These are phyloP conservation scores for Wallemia hederae DNA, from an alignment of 1,284 basidiomycete genomes.

Conservation along the genomic window DNA sequence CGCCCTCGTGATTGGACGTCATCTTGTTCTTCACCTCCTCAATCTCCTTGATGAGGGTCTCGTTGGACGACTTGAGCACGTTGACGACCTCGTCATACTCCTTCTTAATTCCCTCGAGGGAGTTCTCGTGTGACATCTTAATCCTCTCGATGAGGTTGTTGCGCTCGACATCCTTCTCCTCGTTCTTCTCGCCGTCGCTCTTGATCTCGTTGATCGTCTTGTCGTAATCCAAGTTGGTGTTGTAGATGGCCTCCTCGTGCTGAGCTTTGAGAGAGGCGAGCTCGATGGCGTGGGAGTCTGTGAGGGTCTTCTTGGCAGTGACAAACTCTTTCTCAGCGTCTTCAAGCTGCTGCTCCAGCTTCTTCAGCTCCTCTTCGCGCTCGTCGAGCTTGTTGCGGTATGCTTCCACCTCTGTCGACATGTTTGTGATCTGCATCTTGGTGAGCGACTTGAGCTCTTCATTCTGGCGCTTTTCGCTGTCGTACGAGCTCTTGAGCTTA, in stretches of 20 bases:
- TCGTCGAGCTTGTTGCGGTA: constrained; percentile 1
- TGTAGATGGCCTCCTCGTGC: constrained; percentile 3
- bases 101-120: constrained; percentile 2
- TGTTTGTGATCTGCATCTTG: constrained; percentile 4
- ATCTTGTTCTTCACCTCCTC: background rate
- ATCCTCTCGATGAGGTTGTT: background rate
- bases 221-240: constrained; percentile 1
- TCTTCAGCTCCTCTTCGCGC: background rate
- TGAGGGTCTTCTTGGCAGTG: background rate
- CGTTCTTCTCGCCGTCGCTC: background rate
- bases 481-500: background rate
- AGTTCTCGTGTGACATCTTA: constrained; percentile 2
- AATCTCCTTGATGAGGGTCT: background rate
- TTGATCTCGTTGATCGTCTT: background rate
- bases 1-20: constrained; percentile 2
- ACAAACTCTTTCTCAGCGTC: background rate
- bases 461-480: constrained; percentile 1
- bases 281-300: background rate
- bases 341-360: background rate
- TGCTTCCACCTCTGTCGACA: constrained; percentile 5
- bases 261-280: background rate
- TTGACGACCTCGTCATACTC: background rate
- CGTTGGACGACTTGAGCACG: background rate
- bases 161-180: background rate
- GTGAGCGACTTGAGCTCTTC: constrained; percentile 4